These are phyloP conservation scores for Mucor plumbeus DNA, from an alignment of 371 early-diverging fungal species.

Conservation along the genomic window DNA sequence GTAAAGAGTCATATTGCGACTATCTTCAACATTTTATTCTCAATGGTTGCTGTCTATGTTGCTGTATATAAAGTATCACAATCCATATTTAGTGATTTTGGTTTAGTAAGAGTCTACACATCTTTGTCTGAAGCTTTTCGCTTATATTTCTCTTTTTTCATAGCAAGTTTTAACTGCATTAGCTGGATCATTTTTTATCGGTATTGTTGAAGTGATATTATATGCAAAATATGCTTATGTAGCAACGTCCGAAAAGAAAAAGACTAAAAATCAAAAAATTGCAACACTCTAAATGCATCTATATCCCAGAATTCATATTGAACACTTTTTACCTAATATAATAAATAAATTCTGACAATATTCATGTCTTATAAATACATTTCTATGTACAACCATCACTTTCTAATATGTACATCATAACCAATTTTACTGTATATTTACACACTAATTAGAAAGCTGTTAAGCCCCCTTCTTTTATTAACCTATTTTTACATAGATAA, in stretches of 20 bases:
- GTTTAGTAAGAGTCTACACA: constrained; percentile 53
- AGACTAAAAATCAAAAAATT: constrained; percentile 28
- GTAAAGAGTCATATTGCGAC: constrained; percentile 57
- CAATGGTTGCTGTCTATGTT: constrained; percentile 66
- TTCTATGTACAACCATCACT: too few relatives aligned
- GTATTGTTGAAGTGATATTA: constrained; percentile 57
- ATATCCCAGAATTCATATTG: background rate
- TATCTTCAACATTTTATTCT: constrained; percentile 67
- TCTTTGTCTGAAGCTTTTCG: background rate
- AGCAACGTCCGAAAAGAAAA: constrained; percentile 29
- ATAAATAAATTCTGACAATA: too few relatives aligned
- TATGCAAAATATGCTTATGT: constrained; percentile 44
- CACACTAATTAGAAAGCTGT: too few relatives aligned
- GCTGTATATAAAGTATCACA: constrained; percentile 62
- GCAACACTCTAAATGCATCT: constrained; percentile 18
- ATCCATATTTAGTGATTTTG: constrained; percentile 59
- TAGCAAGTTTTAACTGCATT: constrained; percentile 62
- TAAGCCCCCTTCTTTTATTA: too few relatives aligned
- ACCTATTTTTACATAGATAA: too few relatives aligned
- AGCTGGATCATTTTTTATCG: constrained; percentile 58
- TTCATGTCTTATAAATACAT: too few relatives aligned
- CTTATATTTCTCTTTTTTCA: background rate
- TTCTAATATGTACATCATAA: too few relatives aligned
- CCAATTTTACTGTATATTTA: too few relatives aligned
- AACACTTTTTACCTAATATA: too few relatives aligned